Conservation (phyloP, 1,284 basidiomycete genomes). For the Leccinum griseonigrum region DNA sequence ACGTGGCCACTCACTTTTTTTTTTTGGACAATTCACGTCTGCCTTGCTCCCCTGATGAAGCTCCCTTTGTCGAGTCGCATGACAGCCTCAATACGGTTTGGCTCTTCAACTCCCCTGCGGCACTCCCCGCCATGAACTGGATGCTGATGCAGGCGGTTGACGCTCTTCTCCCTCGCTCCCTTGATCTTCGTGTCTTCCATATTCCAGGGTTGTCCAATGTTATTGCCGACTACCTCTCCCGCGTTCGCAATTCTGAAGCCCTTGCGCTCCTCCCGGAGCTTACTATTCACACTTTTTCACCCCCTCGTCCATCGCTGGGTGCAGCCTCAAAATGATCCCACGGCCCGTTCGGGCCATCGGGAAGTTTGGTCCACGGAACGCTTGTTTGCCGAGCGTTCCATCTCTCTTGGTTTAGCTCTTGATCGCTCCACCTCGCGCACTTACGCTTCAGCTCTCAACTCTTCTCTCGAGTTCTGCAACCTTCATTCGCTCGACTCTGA, state of each 20-base stretch:
- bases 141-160: slow-evolving; percentile 8
- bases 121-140: slow-evolving; percentile 17
- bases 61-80: too few relatives aligned
- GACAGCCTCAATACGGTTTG: slow-evolving; percentile 18
- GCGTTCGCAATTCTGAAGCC: neutral
- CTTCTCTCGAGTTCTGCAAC: too few relatives aligned
- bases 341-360: neutral
- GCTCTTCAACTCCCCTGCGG: slow-evolving; percentile 23
- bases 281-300: slow-evolving; percentile 12
- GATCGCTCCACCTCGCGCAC: slow-evolving; percentile 9
- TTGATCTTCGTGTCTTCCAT: slow-evolving; percentile 21
- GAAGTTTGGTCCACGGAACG: slow-evolving; percentile 21
- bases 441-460: too few relatives aligned
- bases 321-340: slow-evolving; percentile 12
- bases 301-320: slow-evolving; percentile 29
- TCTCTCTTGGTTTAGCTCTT: slow-evolving; percentile 7
- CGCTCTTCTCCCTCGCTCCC: neutral
- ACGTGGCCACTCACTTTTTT: too few relatives aligned
- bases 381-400: slow-evolving; percentile 6
- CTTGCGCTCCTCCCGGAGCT: neutral
- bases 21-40: too few relatives aligned
- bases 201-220: slow-evolving; percentile 21
- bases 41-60: too few relatives aligned
- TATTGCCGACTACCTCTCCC: slow-evolving; percentile 28
- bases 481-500: too few relatives aligned